Conservation (phyloP, 2,329 filamentous ascomycete genomes). For the Colletotrichum plurivorum region DNA sequence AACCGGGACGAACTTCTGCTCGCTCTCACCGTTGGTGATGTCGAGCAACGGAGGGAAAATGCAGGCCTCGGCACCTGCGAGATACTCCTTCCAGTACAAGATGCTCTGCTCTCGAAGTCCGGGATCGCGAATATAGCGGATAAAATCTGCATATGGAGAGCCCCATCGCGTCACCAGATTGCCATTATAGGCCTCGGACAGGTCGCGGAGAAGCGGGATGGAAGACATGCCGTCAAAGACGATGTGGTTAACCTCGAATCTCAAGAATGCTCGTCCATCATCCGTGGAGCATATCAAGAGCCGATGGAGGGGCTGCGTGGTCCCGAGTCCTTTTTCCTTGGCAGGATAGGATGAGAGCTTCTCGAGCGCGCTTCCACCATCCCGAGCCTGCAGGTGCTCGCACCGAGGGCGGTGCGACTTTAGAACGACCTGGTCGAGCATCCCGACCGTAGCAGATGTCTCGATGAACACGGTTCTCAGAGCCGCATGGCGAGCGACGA, state of each 20-base stretch:
- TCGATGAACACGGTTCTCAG: constrained; percentile 52
- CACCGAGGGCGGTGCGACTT: background rate
- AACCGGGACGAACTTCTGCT: background rate
- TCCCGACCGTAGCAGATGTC: constrained; percentile 42
- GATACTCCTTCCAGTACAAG: constrained; percentile 46
- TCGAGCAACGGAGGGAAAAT: constrained; percentile 45
- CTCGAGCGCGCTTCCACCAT: background rate
- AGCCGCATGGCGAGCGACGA: constrained; percentile 48
- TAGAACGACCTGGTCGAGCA: constrained; percentile 49
- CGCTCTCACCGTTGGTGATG: background rate
- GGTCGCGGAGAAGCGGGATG: constrained; percentile 47
- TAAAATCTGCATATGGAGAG: constrained; percentile 40
- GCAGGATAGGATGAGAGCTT: background rate
- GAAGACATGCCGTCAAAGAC: constrained; percentile 52
- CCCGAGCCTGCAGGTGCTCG: background rate
- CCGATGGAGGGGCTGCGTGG: background rate
- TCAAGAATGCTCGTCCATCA: background rate
- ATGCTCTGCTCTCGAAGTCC: constrained; percentile 40
- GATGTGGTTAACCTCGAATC: constrained; percentile 46
- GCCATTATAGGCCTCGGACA: constrained; percentile 46
- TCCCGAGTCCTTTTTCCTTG: background rate
- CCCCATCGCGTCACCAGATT: constrained; percentile 25
- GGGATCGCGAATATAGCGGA: constrained; percentile 42
- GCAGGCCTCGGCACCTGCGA: constrained; percentile 46
- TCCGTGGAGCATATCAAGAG: constrained; percentile 7